Conservation (phyloP, 352 stramenopile genomes). For the Phytophthora palmivora region DNA sequence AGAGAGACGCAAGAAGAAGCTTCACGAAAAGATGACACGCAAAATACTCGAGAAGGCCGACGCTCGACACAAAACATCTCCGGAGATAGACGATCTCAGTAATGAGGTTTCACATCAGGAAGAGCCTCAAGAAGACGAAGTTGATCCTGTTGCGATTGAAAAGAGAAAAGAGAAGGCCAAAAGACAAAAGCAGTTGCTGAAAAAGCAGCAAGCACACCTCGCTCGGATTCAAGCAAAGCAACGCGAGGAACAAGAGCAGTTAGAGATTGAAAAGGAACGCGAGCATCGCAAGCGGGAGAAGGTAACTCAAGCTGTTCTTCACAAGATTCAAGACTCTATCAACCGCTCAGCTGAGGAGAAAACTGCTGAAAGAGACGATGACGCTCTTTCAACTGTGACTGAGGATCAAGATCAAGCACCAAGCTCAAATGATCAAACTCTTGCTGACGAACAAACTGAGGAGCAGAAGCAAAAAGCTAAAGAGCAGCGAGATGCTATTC, state of each 20-base stretch:
- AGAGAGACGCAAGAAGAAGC: constrained; percentile 60
- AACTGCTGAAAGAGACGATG: constrained; percentile 16
- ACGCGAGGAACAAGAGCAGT: constrained; percentile 55
- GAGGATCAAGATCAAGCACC: constrained; percentile 13
- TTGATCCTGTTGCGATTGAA: constrained; percentile 16
- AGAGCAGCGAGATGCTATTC: constrained; percentile 56
- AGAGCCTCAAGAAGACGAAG: constrained; percentile 32
- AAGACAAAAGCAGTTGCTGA: constrained; percentile 56
- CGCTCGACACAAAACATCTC: constrained; percentile 40
- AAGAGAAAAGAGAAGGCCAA: constrained; percentile 47
- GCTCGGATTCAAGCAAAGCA: constrained; percentile 62
- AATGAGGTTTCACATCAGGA: constrained; percentile 6
- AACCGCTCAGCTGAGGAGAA: constrained; percentile 34
- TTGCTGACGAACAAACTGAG: constrained; percentile 26
- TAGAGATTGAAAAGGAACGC: constrained; percentile 54
- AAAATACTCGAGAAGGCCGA: constrained; percentile 60
- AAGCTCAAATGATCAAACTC: constrained; percentile 5
- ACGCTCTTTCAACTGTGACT: constrained; percentile 6
- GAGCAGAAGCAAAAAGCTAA: constrained; percentile 51
- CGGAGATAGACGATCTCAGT: constrained; percentile 31
- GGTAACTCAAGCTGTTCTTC: constrained; percentile 61
- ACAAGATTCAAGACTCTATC: constrained; percentile 61
- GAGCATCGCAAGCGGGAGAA: constrained; percentile 63
- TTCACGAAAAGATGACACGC: constrained; percentile 62
- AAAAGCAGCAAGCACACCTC: constrained; percentile 66